phyloP scores from a whole-genome alignment of 176 grass and related monocot species.

The Rhipidocladum racemiflorum region DNA sequence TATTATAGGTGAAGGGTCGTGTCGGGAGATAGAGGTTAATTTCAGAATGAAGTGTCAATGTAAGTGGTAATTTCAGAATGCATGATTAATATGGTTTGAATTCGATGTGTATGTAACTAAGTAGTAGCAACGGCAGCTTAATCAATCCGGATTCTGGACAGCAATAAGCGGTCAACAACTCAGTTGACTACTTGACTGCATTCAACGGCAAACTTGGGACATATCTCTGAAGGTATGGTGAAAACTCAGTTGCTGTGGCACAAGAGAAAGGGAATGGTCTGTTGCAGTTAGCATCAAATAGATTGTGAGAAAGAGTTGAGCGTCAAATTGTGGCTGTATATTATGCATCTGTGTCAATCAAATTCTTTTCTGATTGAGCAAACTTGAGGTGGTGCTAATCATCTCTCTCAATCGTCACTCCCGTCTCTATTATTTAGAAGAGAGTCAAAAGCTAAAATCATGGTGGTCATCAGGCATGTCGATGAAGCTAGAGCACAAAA shows the following conservation, averaged over 20 bases:
- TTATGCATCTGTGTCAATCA: background rate
- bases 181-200: background rate
- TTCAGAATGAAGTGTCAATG: background rate
- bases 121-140: background rate
- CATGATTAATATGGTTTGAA: slow-evolving; percentile 1
- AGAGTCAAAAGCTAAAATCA: background rate
- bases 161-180: slow-evolving; percentile 11
- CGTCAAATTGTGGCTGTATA: background rate
- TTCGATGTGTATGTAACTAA: background rate
- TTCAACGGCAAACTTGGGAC: background rate
- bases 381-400: background rate
- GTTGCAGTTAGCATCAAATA: background rate
- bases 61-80: background rate
- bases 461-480: background rate
- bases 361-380: background rate
- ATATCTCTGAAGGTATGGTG: background rate
- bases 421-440: background rate
- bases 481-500: background rate
- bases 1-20: background rate
- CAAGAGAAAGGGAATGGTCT: background rate
- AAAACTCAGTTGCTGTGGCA: background rate
- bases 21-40: background rate
- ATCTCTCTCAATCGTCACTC: background rate
- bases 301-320: background rate
- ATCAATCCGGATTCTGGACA: background rate